Percentiles rank a stretch among this genome's conserved stretches.
Conservation (phyloP, 345 rosid genomes). For the Psidium guajava region DNA sequence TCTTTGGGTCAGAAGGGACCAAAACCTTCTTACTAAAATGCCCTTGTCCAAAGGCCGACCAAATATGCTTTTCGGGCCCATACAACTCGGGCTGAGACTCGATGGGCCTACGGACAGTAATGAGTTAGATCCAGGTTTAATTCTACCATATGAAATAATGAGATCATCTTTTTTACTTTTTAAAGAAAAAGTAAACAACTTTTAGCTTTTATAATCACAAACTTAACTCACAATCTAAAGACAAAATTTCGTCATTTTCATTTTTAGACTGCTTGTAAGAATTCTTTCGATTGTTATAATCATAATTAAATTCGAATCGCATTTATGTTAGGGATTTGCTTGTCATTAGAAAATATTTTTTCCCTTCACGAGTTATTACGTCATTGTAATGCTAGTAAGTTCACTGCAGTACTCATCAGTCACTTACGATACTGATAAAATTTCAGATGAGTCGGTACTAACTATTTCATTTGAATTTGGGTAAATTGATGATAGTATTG, state of each 20-base stretch:
- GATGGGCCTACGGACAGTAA: too few relatives aligned
- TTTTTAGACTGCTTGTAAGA: neutral
- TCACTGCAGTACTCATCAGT: neutral
- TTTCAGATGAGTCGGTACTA: neutral
- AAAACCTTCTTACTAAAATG: too few relatives aligned
- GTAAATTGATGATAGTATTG: too few relatives aligned
- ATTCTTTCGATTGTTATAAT: neutral
- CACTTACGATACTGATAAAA: neutral
- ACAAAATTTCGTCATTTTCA: neutral
- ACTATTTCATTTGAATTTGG: neutral
- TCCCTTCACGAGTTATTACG: neutral
- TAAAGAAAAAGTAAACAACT: neutral
- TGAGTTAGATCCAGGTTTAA: too few relatives aligned
- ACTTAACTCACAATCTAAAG: neutral
- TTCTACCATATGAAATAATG: too few relatives aligned
- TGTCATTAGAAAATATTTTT: fast-evolving
- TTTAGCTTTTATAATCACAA: neutral
- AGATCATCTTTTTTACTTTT: neutral
- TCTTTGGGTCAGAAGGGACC: too few relatives aligned
- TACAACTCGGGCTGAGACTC: too few relatives aligned
- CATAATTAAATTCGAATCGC: neutral
- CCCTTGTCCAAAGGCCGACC: too few relatives aligned
- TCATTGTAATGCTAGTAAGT: neutral
- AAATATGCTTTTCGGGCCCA: too few relatives aligned
- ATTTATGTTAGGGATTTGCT: neutral